Base-by-base conservation (phyloP, 371 early-diverging fungal species). In the Circinella umbellata region DNA sequence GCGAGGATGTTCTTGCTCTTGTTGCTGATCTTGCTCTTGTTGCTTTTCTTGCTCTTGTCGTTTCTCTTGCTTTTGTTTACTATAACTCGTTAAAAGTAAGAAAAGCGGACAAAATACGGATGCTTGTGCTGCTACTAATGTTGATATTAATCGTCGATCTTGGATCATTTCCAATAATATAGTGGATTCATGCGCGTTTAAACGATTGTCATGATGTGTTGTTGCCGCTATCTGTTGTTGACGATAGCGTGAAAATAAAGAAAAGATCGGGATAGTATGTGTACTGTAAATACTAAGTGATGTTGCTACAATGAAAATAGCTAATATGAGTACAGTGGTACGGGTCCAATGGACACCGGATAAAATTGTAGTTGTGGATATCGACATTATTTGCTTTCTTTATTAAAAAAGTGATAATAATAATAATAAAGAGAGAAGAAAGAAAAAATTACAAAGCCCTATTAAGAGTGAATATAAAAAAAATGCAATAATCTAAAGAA, bases 131-230 rank as follows among this genome's bases (percentile, higher is more conserved):
- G 84, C 80, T 10, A 84, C 81, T 18, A 84, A 60, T 0, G 81
- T 84, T 0, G 84, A 76, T 20, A 84, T 84, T 27, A 84, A 63
- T n/a, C 79, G 71, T 53, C 81, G 68, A 47, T 84, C 84, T 60
- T 77, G 73, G 3, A 81, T 73, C 20, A 80, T 73, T 49, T 80
- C 80, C 46, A 67, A 36, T 36, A 73, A 37, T 17, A 73, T 17
- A 4, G 62, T 36, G 7, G 55, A 18, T 11, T 59, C 64, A 47
- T n/a, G 38, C 35, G 62, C 46, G 11, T 46, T 47, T 14, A 15
- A 17, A 15, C 46, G 47, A 47, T 13, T 46, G 18, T 27, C n/a
- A 46, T 57, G 57, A 11, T 57, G 27, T 47, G 49, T 27, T 59
- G 36, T 8, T 20, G 38, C n/a, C 11, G 42, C 11, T 20, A 20